Evolutionary conservation across 1,139 yeast genomes (phyloP), one percentile per base, ranked within the genome.

Genomic region (Hansenula anomala): DNA sequence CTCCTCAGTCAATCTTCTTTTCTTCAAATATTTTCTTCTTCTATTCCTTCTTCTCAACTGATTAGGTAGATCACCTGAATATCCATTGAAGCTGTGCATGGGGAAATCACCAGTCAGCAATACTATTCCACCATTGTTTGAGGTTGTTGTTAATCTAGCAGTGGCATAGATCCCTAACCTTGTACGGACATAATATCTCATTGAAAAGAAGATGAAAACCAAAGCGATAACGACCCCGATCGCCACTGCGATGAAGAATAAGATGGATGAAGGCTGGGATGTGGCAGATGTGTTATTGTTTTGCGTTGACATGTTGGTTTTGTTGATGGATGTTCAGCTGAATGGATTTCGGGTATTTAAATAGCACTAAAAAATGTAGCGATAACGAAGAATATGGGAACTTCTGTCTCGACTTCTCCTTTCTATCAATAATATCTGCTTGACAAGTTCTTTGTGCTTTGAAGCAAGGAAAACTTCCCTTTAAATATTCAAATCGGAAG

Each of bases 211-310:
- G 12, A 78, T 49, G 49, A 80, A 77, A 27, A 76, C 56, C 0
- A 67, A 26, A 10, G 83, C 82, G 39, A 78, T 76, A 29, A 71
- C 54, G 11, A 76, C 72, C 7, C 85, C 86, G n/a, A 78, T 75
- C 1, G 80, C 74, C 30, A 80, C 64, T 0, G 86, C 85, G 20
- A 79, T 60, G 56, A 78, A 77, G 59, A 80, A 79, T 27, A 80
- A 59, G 19, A 78, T 76, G 3, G 83, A 76, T 1, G 84, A 75
- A 1, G 84, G 83, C 33, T 54, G 55, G 5, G 47, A 28, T 11
- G 47, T 36, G n/a, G 36, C 19, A 12, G 42, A 24, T 3, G 19
- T 14, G 3, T 28, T 29, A 9, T 14, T n/a, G 19, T 23, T 11
- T n/a, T n/a, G n/a, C n/a, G n/a, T n/a, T n/a, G n/a, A n/a, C n/a